Evolutionary conservation across 1,284 basidiomycete species (phyloP).

Genomic region (Cystobasidiaceae sp.): DNA sequence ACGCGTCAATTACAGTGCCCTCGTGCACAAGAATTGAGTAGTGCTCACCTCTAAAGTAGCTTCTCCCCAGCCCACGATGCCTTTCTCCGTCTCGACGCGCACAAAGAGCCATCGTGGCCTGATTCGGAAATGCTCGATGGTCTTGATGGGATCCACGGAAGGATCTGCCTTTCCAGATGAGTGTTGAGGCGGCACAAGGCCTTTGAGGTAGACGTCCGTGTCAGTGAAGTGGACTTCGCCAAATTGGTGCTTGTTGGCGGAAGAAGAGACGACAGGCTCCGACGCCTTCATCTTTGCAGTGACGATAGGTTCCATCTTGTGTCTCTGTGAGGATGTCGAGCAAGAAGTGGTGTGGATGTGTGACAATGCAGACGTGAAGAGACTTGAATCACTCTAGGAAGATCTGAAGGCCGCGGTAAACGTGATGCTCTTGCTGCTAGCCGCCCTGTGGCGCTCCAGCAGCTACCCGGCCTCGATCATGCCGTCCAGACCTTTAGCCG

Average conservation of each 20-base stretch:
- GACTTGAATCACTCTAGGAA: too few species aligned
- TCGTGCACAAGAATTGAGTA: constrained; percentile 35
- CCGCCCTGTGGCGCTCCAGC: too few species aligned
- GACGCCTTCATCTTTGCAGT: constrained; percentile 15
- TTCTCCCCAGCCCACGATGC: constrained; percentile 61
- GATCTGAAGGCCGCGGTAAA: too few species aligned
- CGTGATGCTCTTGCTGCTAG: too few species aligned
- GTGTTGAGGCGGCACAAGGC: constrained; percentile 22
- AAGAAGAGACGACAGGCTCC: constrained; percentile 12
- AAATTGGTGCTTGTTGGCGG: constrained; percentile 18
- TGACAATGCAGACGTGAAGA: too few species aligned
- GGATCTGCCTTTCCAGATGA: constrained; percentile 1
- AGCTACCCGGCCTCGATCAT: too few species aligned
- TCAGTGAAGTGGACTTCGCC: constrained; percentile 26
- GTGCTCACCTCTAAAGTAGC: constrained; percentile 47
- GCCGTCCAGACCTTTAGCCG: too few species aligned
- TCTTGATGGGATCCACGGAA: constrained; percentile 40
- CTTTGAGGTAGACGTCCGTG: constrained; percentile 30
- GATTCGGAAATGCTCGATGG: constrained; percentile 57
- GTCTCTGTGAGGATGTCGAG: background rate
- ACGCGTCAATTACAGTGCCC: constrained; percentile 45
- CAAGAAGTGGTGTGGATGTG: background rate
- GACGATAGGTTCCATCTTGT: constrained; percentile 3
- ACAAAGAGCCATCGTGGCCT: constrained; percentile 73
- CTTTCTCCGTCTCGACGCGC: constrained; percentile 62